These are phyloP conservation scores for Trichoderma harzianum DNA, from an alignment of 2,329 filamentous ascomycete species.

Conservation along the genomic window DNA sequence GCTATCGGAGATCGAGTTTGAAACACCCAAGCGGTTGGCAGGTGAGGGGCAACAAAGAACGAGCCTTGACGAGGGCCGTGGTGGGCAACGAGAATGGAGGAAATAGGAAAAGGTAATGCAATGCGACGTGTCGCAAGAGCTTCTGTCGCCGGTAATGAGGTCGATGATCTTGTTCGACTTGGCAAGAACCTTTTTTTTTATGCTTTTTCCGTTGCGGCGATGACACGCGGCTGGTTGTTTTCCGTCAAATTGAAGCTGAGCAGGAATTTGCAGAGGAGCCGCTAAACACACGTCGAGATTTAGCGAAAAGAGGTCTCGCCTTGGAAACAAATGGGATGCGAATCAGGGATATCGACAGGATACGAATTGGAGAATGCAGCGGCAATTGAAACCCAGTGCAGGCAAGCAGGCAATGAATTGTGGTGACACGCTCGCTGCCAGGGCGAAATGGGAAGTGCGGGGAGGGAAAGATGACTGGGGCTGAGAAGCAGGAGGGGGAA, in stretches of 20 bases:
- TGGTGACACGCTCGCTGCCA: slow-evolving; percentile 18
- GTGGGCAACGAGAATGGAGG: slow-evolving; percentile 32
- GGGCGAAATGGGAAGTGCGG: slow-evolving; percentile 18
- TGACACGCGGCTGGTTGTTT: slow-evolving; percentile 3
- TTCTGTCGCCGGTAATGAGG: not conserved
- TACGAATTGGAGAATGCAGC: slow-evolving; percentile 3
- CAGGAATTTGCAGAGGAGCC: not conserved
- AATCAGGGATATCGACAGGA: not conserved
- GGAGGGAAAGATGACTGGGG: slow-evolving; percentile 15
- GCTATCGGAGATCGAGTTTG: slow-evolving; percentile 27
- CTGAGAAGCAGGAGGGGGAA: slow-evolving; percentile 15
- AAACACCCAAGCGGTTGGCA: slow-evolving; percentile 24
- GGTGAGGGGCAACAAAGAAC: slow-evolving; percentile 30
- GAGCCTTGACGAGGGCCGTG: slow-evolving; percentile 34
- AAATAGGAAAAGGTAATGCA: not conserved
- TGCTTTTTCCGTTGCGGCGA: not conserved
- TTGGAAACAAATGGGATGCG: not conserved
- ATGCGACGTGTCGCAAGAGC: slow-evolving; percentile 13
- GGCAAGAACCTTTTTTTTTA: not conserved
- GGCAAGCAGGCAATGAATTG: not conserved
- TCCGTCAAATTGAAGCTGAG: not conserved
- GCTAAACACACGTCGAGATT: slow-evolving; percentile 7
- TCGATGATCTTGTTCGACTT: slow-evolving; percentile 1
- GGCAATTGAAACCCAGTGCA: slow-evolving; percentile 4
- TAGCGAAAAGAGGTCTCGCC: slow-evolving; percentile 9